Evolutionary conservation across 768 basidiomycete species (phyloP), one percentile per base, ranked within the genome.

Genomic region (Amanita polypyramis): DNA sequence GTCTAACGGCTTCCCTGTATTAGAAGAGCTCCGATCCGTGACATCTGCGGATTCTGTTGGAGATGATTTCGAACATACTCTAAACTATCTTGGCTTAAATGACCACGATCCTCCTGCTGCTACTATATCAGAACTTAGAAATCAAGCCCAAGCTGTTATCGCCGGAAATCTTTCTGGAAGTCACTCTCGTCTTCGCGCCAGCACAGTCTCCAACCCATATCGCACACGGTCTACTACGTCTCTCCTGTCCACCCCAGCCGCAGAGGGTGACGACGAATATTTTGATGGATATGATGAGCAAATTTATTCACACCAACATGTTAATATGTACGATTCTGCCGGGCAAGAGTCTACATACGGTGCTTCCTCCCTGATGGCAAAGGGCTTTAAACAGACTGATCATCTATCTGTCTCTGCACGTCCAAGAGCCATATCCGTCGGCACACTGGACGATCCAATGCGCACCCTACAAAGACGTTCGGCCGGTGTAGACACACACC

Each of bases 21-120:
- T 89, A 57, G 89, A 91, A 50, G 90, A 92, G 63, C 65, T 88
- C 56, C 84, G 85, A 53, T 87, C 87, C 39, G 81, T 84, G 38
- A 77, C 79, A 23, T 89, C 87, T 37, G 78, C 79, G 53, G 86
- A 89, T 60, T 84, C 84, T 15, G 77, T 72, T n/a, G 72, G 77
- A 19, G 94, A 96, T 46, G 85, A 91, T 43, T 88, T 90, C 62
- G 87, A 92, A 57, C 90, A 92, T 60, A 97, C 95, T 21, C 77
- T 98, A 52, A 94, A 96, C 65, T 97, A 97, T 64, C 85, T 98
- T 43, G 95, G 95, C 37, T 74, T 98, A 57, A 95, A 93, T 57
- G 94, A 73, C 52, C 53, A 54, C 30, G 71, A 76, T 45, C 79
- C 77, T 43, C 79, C 82, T 2, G 87, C 90, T 4, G 91, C 90